Evolutionary conservation across 495 filamentous ascomycete species (phyloP), one percentile per base, ranked within the genome.

Genomic region (Penicillium daleae): DNA sequence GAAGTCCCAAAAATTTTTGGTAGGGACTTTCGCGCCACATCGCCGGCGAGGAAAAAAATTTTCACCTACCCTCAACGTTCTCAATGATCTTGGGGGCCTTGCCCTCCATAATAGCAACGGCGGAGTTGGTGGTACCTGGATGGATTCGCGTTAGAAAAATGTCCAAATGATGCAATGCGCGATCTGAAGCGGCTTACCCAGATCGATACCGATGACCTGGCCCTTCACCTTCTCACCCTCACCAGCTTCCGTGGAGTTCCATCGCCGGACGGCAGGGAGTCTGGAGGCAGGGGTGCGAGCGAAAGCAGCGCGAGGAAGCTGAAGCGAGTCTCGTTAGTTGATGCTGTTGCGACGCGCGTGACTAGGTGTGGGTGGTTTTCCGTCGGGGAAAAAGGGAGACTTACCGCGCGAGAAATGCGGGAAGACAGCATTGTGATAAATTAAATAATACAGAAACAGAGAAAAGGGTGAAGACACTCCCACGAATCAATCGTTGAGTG

Each of bases 21-120:
- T 19, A 40, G 32, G 12, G 24, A 50, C 61, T 56, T 39, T 64
- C 57, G 64, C 57, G 60, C 55, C 51, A 66, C 26, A 55, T 55
- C 56, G 56, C 53, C 35, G 32, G 21, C 19, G 40, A 24, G 2
- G 31, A 5, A 54, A 54, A 77, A 68, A 57, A 39, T 67, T 64
- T 76, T 70, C 49, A 74, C 83, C 69, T 82, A 94, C 92, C 92
- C 84, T 97, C 93, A 27, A 93, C 76, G 85, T 99, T 99, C 81
- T 98, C 95, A 77, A 99, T 98, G 72, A 99, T 97, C 78, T 89
- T 91, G 59, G 95, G 92, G 24, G 83, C 77, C 83, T 95, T 96
- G 74, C 95, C 95, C 85, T 99, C 95, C 92, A 98, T 97, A 56
- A 98, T 82, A 69, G 93, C 93, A 57, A 99, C 95, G 51, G 95